These are phyloP conservation scores for Paraphaeosphaeria sporulosa DNA, from an alignment of 2,329 filamentous ascomycete species.

Conservation along the genomic window DNA sequence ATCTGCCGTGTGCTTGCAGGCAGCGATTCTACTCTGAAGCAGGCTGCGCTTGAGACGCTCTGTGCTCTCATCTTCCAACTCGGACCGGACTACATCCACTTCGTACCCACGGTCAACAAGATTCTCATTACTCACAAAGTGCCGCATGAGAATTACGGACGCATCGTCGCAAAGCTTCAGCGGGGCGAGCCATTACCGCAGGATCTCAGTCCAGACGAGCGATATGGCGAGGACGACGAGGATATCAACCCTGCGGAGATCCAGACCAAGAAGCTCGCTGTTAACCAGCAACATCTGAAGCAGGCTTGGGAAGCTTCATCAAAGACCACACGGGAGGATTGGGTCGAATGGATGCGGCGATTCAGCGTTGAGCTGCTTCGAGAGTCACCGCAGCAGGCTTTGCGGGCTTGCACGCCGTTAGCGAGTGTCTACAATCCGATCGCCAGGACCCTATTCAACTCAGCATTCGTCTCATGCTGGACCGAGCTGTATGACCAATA, in stretches of 20 bases:
- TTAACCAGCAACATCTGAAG: slow-evolving; percentile 97
- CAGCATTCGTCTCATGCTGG: slow-evolving; percentile 98
- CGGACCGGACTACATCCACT: slow-evolving; percentile 93
- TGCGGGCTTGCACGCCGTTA: slow-evolving; percentile 89
- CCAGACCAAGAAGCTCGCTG: slow-evolving; percentile 89
- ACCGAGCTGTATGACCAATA: slow-evolving; percentile 96
- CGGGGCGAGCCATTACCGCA: slow-evolving; percentile 96
- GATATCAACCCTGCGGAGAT: slow-evolving; percentile 85
- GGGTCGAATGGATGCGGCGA: slow-evolving; percentile 97
- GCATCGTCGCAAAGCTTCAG: slow-evolving; percentile 89
- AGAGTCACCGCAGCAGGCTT: slow-evolving; percentile 93
- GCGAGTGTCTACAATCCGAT: slow-evolving; percentile 91
- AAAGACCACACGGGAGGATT: slow-evolving; percentile 97
- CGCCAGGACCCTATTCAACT: slow-evolving; percentile 95
- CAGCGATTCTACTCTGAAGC: slow-evolving; percentile 75
- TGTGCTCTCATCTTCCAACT: slow-evolving; percentile 96
- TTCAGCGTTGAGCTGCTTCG: slow-evolving; percentile 95
- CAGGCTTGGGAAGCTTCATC: slow-evolving; percentile 96
- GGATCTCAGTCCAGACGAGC: slow-evolving; percentile 86
- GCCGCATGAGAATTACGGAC: slow-evolving; percentile 88
- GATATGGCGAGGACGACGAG: slow-evolving; percentile 78
- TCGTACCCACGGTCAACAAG: slow-evolving; percentile 92
- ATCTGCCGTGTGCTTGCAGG: slow-evolving; percentile 81
- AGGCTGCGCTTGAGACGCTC: slow-evolving; percentile 88
- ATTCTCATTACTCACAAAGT: slow-evolving; percentile 79